Percentiles rank a stretch among this genome's conserved stretches.
These are phyloP conservation scores for Ceratonia siliqua DNA, from an alignment of 306 rosid species.

Conservation along the genomic window DNA sequence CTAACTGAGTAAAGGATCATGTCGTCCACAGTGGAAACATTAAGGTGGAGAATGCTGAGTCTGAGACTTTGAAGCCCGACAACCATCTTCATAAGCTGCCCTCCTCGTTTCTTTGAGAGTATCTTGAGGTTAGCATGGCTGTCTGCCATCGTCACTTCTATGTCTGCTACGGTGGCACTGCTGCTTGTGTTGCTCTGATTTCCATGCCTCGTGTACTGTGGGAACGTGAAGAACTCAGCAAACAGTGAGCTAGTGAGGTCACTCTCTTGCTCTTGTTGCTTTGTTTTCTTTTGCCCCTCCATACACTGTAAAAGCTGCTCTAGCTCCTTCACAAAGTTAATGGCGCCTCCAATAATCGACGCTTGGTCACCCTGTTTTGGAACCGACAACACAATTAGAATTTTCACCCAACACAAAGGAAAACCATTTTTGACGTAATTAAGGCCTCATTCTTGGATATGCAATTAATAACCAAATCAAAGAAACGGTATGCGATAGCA, in stretches of 20 bases:
- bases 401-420: background rate
- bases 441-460: too few species aligned
- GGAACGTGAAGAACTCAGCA: constrained; percentile 76
- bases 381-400: background rate
- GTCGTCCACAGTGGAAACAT: constrained; percentile 57
- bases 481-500: background rate
- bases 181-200: constrained; percentile 27
- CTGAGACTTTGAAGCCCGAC: constrained; percentile 63
- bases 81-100: constrained; percentile 67
- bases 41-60: constrained; percentile 78
- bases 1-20: constrained; percentile 82
- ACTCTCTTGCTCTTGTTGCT: constrained; percentile 5
- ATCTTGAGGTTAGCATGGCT: constrained; percentile 84
- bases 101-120: constrained; percentile 52
- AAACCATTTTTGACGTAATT: background rate
- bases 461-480: too few species aligned
- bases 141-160: constrained; percentile 89
- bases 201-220: constrained; percentile 68
- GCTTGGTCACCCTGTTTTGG: constrained; percentile 87
- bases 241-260: constrained; percentile 38
- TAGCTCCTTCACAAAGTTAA: constrained; percentile 87
- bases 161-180: constrained; percentile 49
- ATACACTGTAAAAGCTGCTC: constrained; percentile 73
- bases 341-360: constrained; percentile 90
- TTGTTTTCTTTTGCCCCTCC: constrained; percentile 45